phyloP scores from a whole-genome alignment of 345 rosid species.

The Linum lewisii region DNA sequence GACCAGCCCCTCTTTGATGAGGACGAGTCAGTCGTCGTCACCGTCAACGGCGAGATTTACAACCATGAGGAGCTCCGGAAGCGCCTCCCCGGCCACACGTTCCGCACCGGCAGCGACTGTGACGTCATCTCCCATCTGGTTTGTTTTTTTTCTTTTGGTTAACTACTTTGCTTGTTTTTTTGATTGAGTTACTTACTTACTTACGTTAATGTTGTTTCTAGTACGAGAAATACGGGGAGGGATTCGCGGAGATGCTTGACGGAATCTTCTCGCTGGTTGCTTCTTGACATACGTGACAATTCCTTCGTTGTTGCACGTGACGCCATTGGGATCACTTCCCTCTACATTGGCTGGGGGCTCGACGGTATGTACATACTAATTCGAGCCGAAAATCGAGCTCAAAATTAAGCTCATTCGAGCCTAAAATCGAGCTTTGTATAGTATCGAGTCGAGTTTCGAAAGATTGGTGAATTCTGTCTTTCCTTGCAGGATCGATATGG shows the following conservation, averaged over 20 bases:
- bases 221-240: slow-evolving; percentile 88
- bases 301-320: slow-evolving; percentile 86
- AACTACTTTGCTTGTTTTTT: background rate
- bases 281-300: slow-evolving; percentile 67
- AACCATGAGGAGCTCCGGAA: slow-evolving; percentile 75
- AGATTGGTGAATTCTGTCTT: too few species aligned
- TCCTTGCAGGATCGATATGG: slow-evolving; percentile 79
- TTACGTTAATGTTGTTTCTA: too few species aligned
- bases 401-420: too few species aligned
- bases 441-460: too few species aligned
- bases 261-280: slow-evolving; percentile 91
- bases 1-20: slow-evolving; percentile 93
- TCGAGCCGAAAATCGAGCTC: too few species aligned
- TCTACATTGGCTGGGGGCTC: slow-evolving; percentile 90
- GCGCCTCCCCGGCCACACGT: slow-evolving; percentile 56
- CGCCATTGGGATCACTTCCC: slow-evolving; percentile 87
- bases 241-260: slow-evolving; percentile 78
- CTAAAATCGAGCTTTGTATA: too few species aligned
- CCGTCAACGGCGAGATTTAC: slow-evolving; percentile 96
- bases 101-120: slow-evolving; percentile 84
- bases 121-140: slow-evolving; percentile 92
- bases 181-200: too few species aligned
- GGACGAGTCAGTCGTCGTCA: slow-evolving; percentile 65
- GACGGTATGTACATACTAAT: too few species aligned
- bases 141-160: background rate